Evolutionary conservation across 2,329 filamentous ascomycete genomes (phyloP).

Genomic region (Botrytis medusae): DNA sequence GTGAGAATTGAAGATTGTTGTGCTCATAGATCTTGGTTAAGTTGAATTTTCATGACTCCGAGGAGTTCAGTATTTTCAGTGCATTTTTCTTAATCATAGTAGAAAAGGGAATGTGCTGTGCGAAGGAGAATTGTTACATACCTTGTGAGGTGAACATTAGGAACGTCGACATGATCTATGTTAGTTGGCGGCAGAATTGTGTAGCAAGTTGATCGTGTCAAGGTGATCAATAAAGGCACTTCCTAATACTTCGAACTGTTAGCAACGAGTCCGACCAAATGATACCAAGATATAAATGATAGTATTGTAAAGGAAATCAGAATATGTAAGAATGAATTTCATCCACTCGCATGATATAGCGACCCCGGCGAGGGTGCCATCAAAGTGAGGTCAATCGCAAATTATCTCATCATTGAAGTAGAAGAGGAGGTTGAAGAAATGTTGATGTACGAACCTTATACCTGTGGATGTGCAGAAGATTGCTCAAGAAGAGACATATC

Average conservation of each 20-base stretch:
- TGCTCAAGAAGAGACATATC: neutral
- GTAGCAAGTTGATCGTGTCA: neutral
- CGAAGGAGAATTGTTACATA: neutral
- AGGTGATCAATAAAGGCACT: no score
- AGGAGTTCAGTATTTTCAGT: conserved; percentile 43
- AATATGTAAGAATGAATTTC: conserved; percentile 99
- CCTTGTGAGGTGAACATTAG: neutral
- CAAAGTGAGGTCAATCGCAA: conserved; percentile 91
- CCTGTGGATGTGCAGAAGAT: neutral
- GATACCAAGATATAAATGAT: neutral
- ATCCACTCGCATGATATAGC: conserved; percentile 73
- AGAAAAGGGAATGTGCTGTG: neutral
- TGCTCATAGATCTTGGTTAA: conserved; percentile 44
- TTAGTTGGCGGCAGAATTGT: neutral
- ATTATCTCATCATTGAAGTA: conserved; percentile 85
- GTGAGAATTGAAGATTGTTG: conserved; percentile 1
- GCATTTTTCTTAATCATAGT: conserved; percentile 42
- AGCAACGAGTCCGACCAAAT: neutral
- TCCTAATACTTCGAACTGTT: conserved; percentile 15
- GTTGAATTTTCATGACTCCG: conserved; percentile 38
- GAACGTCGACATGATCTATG: neutral
- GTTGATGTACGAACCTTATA: conserved; percentile 19
- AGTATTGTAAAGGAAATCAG: conserved; percentile 56
- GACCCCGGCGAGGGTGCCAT: conserved; percentile 90
- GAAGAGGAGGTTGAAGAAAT: conserved; percentile 18